phyloP scores from a whole-genome alignment of 2,329 filamentous ascomycete species.

The Akanthomyces lecanii region DNA sequence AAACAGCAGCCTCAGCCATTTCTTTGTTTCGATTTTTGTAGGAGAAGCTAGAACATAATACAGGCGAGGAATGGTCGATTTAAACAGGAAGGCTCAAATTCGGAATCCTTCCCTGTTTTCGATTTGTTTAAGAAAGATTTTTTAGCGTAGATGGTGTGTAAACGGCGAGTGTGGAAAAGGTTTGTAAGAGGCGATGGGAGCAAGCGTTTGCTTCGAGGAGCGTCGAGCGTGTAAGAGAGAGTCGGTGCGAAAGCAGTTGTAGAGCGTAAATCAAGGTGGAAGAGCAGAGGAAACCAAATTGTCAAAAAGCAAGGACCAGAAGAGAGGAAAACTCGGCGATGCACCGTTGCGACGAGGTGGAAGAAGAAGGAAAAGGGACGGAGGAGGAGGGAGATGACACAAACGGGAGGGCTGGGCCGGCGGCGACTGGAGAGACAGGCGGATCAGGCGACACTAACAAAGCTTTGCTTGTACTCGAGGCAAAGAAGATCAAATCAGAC shows the following conservation, averaged over 20 bases:
- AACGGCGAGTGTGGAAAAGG: constrained; percentile 6
- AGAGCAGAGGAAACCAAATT: neutral
- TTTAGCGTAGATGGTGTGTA: neutral
- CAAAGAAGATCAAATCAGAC: constrained; percentile 1
- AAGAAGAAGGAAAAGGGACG: constrained; percentile 9
- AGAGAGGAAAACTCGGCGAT: constrained; percentile 15
- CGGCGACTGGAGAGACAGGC: constrained; percentile 9
- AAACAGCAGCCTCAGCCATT: constrained; percentile 32
- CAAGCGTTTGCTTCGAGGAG: constrained; percentile 2
- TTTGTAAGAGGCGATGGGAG: constrained; percentile 9
- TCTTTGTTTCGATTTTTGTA: constrained; percentile 20
- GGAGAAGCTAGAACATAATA: constrained; percentile 35
- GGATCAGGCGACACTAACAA: constrained; percentile 3
- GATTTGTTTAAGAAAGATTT: neutral
- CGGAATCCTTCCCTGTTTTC: neutral
- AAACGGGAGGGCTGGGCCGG: constrained; percentile 7
- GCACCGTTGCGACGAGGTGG: constrained; percentile 8
- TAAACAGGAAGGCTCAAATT: neutral
- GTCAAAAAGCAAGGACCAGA: constrained; percentile 6
- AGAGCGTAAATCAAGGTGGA: constrained; percentile 1
- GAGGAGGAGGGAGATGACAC: constrained; percentile 15
- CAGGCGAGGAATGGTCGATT: constrained; percentile 17
- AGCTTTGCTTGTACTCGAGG: neutral
- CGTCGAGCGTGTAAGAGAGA: constrained; percentile 10
- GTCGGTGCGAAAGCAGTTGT: neutral